Evolutionary conservation across 345 rosid species (phyloP).

Genomic region (Dovyalis caffra): DNA sequence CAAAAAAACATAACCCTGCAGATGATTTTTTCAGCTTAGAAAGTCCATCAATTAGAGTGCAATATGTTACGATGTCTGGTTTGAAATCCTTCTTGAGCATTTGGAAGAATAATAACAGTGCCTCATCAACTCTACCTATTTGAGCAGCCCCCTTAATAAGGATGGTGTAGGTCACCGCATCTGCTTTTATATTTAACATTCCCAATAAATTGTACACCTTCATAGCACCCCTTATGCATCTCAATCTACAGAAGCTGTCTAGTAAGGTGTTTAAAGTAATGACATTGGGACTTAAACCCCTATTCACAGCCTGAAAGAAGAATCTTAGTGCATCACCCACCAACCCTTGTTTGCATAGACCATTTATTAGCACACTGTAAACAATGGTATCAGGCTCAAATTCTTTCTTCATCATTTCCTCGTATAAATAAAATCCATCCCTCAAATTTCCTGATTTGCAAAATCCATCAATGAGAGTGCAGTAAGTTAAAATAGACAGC

Average conservation of each 20-base stretch:
- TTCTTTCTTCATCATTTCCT: slow-evolving; percentile 34
- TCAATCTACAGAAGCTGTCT: slow-evolving; percentile 46
- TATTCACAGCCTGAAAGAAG: slow-evolving; percentile 26
- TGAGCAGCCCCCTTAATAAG: slow-evolving; percentile 25
- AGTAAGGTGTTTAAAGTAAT: slow-evolving; percentile 43
- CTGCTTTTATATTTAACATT: slow-evolving; percentile 28
- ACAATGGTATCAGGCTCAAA: slow-evolving; percentile 33
- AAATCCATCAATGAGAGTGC: slow-evolving; percentile 48
- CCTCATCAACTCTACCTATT: slow-evolving; percentile 28
- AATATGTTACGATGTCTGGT: slow-evolving; percentile 44
- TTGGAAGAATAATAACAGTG: slow-evolving; percentile 39
- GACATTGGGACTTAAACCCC: slow-evolving; percentile 32
- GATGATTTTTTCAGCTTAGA: slow-evolving; percentile 37
- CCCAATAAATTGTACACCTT: slow-evolving; percentile 35
- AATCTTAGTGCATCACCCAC: slow-evolving; percentile 40
- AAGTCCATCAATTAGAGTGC: slow-evolving; percentile 45
- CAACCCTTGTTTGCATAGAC: slow-evolving; percentile 50
- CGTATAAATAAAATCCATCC: slow-evolving; percentile 37
- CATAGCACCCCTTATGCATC: slow-evolving; percentile 21
- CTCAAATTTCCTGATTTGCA: slow-evolving; percentile 44
- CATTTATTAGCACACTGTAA: slow-evolving; percentile 40
- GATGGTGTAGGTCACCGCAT: slow-evolving; percentile 41
- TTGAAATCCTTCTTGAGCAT: slow-evolving; percentile 46
- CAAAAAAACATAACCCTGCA: slow-evolving; percentile 39
- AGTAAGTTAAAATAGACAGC: slow-evolving; percentile 44